These are phyloP conservation scores for Helichrysum umbraculigerum DNA, from an alignment of 129 eudicot genomes.

Conservation along the genomic window DNA sequence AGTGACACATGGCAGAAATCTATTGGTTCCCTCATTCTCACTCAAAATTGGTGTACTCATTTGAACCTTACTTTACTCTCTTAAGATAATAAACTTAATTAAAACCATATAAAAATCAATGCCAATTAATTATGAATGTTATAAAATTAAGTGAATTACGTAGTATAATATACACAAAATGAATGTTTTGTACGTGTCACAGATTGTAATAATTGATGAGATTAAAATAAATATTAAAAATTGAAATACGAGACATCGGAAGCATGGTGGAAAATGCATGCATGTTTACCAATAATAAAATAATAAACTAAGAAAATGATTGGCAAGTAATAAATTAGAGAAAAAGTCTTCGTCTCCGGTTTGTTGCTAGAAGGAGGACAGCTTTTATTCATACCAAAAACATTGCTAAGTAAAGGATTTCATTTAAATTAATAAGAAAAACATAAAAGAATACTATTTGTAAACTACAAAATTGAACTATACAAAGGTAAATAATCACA, in stretches of 20 bases:
- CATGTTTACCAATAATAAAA: constrained; percentile 12
- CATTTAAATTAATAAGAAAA: not conserved
- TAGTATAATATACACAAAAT: not conserved
- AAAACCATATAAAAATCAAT: too few species aligned
- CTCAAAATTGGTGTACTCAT: too few species aligned
- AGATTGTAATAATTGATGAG: constrained; percentile 13
- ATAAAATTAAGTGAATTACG: not conserved
- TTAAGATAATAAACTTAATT: too few species aligned
- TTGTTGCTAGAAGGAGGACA: constrained; percentile 34
- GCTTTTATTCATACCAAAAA: constrained; percentile 29
- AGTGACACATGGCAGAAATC: too few species aligned
- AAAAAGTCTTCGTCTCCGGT: constrained; percentile 38
- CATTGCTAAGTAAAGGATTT: not conserved
- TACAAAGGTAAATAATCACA: not conserved
- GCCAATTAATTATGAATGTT: too few species aligned
- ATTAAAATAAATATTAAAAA: not conserved
- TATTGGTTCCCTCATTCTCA: too few species aligned
- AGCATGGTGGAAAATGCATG: constrained; percentile 29
- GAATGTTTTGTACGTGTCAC: constrained; percentile 2
- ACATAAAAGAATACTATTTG: not conserved
- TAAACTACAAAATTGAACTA: not conserved
- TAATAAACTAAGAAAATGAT: constrained; percentile 18
- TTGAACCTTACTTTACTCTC: too few species aligned
- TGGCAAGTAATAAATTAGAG: not conserved
- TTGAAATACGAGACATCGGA: not conserved